Percentiles rank a stretch among this genome's conserved stretches.
These are phyloP conservation scores for Logfia minima DNA, from an alignment of 129 eudicot genomes.

Conservation along the genomic window DNA sequence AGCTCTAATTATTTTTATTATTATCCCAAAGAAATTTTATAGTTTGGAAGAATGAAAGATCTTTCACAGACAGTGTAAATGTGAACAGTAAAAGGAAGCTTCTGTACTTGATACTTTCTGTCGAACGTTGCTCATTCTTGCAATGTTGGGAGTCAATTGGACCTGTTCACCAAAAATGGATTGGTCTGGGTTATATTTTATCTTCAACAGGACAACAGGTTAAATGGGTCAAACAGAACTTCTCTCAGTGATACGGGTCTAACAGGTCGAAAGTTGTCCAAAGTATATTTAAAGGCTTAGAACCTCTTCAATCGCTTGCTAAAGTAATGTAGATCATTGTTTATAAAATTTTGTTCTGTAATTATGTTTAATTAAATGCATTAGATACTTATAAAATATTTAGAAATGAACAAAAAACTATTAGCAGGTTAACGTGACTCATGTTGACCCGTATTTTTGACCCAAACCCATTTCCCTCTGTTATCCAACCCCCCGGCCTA, in stretches of 20 bases:
- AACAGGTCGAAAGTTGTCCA: neutral
- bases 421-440: neutral
- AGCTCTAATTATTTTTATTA: neutral
- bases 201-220: neutral
- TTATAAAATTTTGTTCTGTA: neutral
- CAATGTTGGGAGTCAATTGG: neutral
- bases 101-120: neutral
- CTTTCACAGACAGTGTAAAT: neutral
- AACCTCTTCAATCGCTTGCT: neutral
- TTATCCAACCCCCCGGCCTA: neutral
- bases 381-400: neutral
- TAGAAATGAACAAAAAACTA: neutral
- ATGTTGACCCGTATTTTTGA: neutral
- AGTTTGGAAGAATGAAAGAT: neutral
- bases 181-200: neutral
- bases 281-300: neutral
- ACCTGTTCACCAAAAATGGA: neutral
- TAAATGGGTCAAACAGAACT: neutral
- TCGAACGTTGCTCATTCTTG: neutral
- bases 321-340: neutral
- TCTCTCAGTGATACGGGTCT: neutral
- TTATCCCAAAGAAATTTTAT: neutral
- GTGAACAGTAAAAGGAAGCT: slow-evolving; percentile 12
- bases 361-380: too few species aligned
- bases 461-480: neutral